Base-by-base conservation (phyloP, 345 rosid species). In the Firmiana major region DNA sequence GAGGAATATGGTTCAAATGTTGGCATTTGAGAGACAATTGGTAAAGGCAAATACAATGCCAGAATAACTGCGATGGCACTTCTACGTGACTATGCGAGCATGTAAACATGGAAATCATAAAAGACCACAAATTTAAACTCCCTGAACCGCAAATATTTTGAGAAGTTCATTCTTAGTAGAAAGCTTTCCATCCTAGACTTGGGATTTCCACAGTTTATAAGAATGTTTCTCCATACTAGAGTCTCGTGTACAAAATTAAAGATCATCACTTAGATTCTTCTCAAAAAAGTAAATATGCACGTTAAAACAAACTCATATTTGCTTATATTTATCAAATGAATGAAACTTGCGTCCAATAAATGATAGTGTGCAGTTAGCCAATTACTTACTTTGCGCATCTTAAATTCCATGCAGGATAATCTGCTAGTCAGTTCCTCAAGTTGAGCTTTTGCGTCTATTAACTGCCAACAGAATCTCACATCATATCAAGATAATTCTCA, bases 371-470 rank as follows among this genome's bases (percentile, higher is more conserved):
- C 48, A 19, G 26, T 38, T 65, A 10, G 49, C 17, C 19, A 77
- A 38, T 46, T 9, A 83, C 90, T 85, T 84, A 88, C 97, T 63
- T 78, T 82, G 63, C 77, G 84, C 62, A 63, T 78, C 82, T 83
- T 88, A 70, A 75, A 76, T 86, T 92, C 91, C 80, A 85, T 75
- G 71, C 73, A 55, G 49, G 85, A 76, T 78, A 87, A 66, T 83
- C 79, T 81, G 59, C 54, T 64, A 26, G 77, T 75, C 77, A 86
- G 77, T 57, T 83, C 86, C 75, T 87, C 86, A 34, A 84, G 73
- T 79, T 80, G 83, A 77, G 54, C 68, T 71, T 83, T 83, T 24
- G 88, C 85, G 75, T 77, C 84, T 70, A 53, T 67, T 75, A 85
- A 73, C 94, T 90, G 84, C 64, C 70, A 79, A 65, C 24, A 78